These are phyloP conservation scores for Schwanniomyces vanrijiae DNA, from an alignment of 805 yeast genomes.

Conservation along the genomic window DNA sequence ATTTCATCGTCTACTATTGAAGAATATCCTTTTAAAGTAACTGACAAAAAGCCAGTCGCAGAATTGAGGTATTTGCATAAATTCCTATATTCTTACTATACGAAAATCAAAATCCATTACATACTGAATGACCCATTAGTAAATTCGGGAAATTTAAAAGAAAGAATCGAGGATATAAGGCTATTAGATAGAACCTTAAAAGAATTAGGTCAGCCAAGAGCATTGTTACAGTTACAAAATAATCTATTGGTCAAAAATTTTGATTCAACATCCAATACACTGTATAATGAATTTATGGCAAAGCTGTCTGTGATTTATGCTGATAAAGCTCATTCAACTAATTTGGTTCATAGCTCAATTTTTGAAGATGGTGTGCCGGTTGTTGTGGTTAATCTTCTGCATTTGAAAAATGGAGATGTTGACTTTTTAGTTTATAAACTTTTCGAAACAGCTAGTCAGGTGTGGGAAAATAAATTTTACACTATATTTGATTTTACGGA, in stretches of 20 bases:
- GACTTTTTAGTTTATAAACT: constrained; percentile 59
- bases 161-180: constrained; percentile 27
- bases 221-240: constrained; percentile 55
- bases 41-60: constrained; percentile 29
- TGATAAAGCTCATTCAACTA: constrained; percentile 40
- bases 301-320: constrained; percentile 58
- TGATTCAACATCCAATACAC: constrained; percentile 46
- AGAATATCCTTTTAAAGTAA: constrained; percentile 26
- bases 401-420: constrained; percentile 30
- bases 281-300: constrained; percentile 72
- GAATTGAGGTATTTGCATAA: constrained; percentile 42
- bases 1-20: constrained; percentile 19
- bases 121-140: constrained; percentile 22
- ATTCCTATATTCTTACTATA: constrained; percentile 35
- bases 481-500: constrained; percentile 71
- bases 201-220: constrained; percentile 59
- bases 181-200: constrained; percentile 48
- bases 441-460: constrained; percentile 63
- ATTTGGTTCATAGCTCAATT: constrained; percentile 61
- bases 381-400: constrained; percentile 50
- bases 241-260: constrained; percentile 47
- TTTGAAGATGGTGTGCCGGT: constrained; percentile 74
- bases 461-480: constrained; percentile 69
- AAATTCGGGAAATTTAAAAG: constrained; percentile 14
- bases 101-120: constrained; percentile 28